Percentiles rank a stretch among this genome's conserved stretches.
Conservation (phyloP, 2,329 filamentous ascomycete species). For the Aspergillus vadensis region DNA sequence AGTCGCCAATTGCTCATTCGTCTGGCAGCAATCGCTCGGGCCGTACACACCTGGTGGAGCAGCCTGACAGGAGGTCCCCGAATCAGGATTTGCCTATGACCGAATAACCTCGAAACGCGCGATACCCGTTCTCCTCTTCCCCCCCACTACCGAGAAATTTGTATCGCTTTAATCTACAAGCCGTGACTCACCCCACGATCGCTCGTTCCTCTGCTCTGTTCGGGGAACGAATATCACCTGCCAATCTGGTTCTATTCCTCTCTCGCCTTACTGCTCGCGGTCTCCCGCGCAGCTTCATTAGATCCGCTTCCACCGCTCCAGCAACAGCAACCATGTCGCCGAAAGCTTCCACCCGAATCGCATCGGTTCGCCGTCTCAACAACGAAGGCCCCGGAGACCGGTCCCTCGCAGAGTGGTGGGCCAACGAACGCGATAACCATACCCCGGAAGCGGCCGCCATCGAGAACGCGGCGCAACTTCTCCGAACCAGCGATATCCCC, state of each 20-base stretch:
- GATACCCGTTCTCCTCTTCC: neutral
- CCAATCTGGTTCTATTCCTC: slow-evolving; percentile 31
- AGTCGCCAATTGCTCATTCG: neutral
- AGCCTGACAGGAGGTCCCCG: neutral
- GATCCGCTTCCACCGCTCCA: slow-evolving; percentile 24
- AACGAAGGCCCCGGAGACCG: slow-evolving; percentile 34
- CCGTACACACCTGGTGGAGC: slow-evolving; percentile 1
- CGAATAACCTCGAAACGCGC: neutral
- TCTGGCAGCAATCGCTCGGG: neutral
- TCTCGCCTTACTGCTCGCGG: slow-evolving; percentile 33
- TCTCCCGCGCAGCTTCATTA: slow-evolving; percentile 32
- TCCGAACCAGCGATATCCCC: slow-evolving; percentile 68
- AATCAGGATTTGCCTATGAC: neutral
- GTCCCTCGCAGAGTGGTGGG: slow-evolving; percentile 44
- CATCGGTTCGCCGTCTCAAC: slow-evolving; percentile 43
- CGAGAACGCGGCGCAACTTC: slow-evolving; percentile 64
- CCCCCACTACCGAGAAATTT: slow-evolving; percentile 3
- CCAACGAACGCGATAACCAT: slow-evolving; percentile 34
- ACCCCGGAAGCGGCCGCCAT: slow-evolving; percentile 57
- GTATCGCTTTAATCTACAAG: neutral
- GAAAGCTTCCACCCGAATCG: slow-evolving; percentile 35
- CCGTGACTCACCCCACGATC: neutral
- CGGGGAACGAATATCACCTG: slow-evolving; percentile 5
- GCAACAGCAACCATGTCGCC: slow-evolving; percentile 25
- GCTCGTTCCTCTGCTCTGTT: neutral